Conservation (phyloP, 2,329 filamentous ascomycete species). For the Alternaria solani region DNA sequence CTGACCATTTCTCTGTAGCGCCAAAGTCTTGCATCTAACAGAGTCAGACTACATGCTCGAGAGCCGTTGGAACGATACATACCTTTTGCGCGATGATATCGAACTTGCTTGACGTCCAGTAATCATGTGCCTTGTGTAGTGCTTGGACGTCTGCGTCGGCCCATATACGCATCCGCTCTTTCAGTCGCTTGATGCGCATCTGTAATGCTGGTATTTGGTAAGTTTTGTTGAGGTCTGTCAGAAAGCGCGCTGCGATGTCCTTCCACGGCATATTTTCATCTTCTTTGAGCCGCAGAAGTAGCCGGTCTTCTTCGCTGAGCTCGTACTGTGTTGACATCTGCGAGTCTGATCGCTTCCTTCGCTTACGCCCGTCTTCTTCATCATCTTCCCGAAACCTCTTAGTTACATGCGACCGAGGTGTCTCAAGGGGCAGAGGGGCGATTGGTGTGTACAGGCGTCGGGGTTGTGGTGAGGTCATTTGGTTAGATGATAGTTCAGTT, state of each 20-base stretch:
- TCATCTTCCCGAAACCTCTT: conserved; percentile 54
- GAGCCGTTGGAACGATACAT: not conserved
- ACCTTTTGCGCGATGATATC: conserved; percentile 63
- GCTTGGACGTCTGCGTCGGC: conserved; percentile 60
- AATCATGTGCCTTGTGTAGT: conserved; percentile 60
- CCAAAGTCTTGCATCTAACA: conserved; percentile 61
- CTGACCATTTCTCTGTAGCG: conserved; percentile 60
- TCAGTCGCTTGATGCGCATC: conserved; percentile 63
- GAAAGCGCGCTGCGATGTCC: conserved; percentile 61
- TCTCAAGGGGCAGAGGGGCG: conserved; percentile 53
- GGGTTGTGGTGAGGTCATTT: conserved; percentile 49
- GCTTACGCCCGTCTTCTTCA: conserved; percentile 47
- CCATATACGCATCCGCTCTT: conserved; percentile 61
- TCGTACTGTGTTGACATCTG: conserved; percentile 48
- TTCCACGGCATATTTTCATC: conserved; percentile 64
- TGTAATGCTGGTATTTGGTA: conserved; percentile 63
- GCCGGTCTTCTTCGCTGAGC: conserved; percentile 60
- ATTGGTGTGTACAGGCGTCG: conserved; percentile 55
- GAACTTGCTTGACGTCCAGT: conserved; percentile 63
- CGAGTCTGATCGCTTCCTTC: conserved; percentile 53
- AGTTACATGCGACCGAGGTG: conserved; percentile 36
- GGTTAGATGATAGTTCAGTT: conserved; percentile 35
- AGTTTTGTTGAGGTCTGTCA: conserved; percentile 57
- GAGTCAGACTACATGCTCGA: conserved; percentile 14
- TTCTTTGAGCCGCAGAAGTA: conserved; percentile 61